phyloP scores from a whole-genome alignment of 2,329 filamentous ascomycete species.

The Fusarium sambucinum region DNA sequence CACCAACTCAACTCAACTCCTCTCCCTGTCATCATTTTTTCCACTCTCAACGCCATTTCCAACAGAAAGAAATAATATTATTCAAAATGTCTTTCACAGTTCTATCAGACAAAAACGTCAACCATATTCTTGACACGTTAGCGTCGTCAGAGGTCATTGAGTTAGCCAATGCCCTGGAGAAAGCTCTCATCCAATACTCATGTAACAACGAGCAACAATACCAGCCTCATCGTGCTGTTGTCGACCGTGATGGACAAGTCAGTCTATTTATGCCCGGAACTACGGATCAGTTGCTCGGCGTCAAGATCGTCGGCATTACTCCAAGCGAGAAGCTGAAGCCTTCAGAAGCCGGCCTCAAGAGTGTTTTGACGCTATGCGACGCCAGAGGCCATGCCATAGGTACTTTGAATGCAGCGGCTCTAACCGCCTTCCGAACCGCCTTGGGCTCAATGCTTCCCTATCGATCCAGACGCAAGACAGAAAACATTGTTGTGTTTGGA shows the following conservation, averaged over 20 bases:
- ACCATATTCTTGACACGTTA: conserved; percentile 38
- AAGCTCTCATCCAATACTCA: conserved; percentile 61
- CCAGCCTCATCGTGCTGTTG: conserved; percentile 71
- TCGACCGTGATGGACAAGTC: conserved; percentile 71
- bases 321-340: conserved; percentile 17
- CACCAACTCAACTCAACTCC: not conserved
- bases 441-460: conserved; percentile 72
- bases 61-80: not conserved
- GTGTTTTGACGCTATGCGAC: conserved; percentile 71
- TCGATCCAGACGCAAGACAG: conserved; percentile 44
- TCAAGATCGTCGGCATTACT: conserved; percentile 69
- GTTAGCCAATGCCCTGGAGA: conserved; percentile 35
- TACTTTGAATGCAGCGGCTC: conserved; percentile 74
- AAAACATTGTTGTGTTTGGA: conserved; percentile 74
- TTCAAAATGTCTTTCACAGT: conserved; percentile 43
- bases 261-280: conserved; percentile 77
- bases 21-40: not conserved
- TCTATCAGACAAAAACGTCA: conserved; percentile 42
- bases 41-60: not conserved
- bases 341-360: conserved; percentile 47
- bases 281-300: conserved; percentile 68
- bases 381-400: conserved; percentile 68
- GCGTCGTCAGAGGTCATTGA: conserved; percentile 32
- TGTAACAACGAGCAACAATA: conserved; percentile 70
- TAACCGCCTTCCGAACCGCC: conserved; percentile 77